phyloP scores from a whole-genome alignment of 495 filamentous ascomycete species.

The Mytilinidion resinicola region DNA sequence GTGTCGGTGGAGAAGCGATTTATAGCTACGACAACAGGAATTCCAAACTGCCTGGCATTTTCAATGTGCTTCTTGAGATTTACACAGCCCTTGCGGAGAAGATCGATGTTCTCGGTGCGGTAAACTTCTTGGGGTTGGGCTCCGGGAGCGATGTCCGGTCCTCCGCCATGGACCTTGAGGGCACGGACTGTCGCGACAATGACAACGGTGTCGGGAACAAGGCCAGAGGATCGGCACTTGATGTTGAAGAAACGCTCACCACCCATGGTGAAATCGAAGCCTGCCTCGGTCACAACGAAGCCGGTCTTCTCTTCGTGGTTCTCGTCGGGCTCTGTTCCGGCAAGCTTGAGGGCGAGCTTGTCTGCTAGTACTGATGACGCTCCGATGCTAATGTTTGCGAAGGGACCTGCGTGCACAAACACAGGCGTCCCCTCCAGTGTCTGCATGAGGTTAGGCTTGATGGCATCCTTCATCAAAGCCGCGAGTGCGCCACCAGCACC shows the following conservation, averaged over 20 bases:
- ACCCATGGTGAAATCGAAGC: slow-evolving; percentile 99
- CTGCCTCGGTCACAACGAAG: slow-evolving; percentile 95
- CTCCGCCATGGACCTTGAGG: slow-evolving; percentile 93
- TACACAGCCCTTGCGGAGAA: slow-evolving; percentile 81
- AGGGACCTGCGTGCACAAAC: slow-evolving; percentile 93
- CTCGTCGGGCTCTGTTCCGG: slow-evolving; percentile 93
- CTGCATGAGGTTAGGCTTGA: slow-evolving; percentile 99
- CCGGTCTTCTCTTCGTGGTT: slow-evolving; percentile 76
- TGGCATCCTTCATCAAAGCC: slow-evolving; percentile 94
- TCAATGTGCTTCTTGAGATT: slow-evolving; percentile 91
- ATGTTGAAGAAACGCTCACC: slow-evolving; percentile 99
- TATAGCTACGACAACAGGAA: slow-evolving; percentile 95
- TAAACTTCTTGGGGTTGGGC: slow-evolving; percentile 77
- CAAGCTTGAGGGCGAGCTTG: slow-evolving; percentile 89
- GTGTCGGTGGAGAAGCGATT: slow-evolving; percentile 95
- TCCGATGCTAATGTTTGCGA: slow-evolving; percentile 97
- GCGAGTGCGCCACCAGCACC: slow-evolving; percentile 88
- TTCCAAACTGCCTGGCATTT: slow-evolving; percentile 81
- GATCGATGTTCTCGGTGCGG: slow-evolving; percentile 84
- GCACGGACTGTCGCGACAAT: slow-evolving; percentile 94
- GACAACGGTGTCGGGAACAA: slow-evolving; percentile 87
- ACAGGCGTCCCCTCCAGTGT: slow-evolving; percentile 95
- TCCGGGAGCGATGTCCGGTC: slow-evolving; percentile 83
- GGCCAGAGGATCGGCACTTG: slow-evolving; percentile 91
- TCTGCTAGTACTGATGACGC: slow-evolving; percentile 92